phyloP scores from a whole-genome alignment of 164 flowering plant species.

The Magnolia sinica region DNA sequence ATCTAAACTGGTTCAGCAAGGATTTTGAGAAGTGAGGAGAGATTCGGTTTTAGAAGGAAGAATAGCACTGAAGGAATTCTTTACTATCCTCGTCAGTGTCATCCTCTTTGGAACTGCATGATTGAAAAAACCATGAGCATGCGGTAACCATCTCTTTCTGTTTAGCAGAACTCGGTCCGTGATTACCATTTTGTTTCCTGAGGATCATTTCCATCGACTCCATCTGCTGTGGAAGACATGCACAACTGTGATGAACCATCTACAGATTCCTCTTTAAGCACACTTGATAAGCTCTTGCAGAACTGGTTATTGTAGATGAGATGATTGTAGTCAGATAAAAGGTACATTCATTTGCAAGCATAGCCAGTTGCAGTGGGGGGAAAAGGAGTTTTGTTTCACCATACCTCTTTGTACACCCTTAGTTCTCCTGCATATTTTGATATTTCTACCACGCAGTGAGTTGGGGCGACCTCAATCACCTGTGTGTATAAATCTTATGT shows the following conservation, averaged over 20 bases:
- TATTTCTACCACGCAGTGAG: conserved; percentile 65
- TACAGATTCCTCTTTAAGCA: conserved; percentile 37
- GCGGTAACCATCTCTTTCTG: conserved; percentile 4
- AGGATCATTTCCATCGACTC: conserved; percentile 5
- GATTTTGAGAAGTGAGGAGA: not conserved
- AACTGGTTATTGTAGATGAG: conserved; percentile 39
- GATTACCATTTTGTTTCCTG: conserved; percentile 25
- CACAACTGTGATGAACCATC: conserved; percentile 4
- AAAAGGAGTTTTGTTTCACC: not conserved
- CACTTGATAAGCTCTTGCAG: conserved; percentile 58
- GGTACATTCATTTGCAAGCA: not conserved
- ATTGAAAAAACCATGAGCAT: conserved; percentile 16
- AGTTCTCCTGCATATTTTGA: conserved; percentile 65
- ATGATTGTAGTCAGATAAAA: not conserved
- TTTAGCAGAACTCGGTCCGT: conserved; percentile 1
- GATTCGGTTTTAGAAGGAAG: conserved; percentile 24
- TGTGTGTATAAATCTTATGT: conserved; percentile 13
- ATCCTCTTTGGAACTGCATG: conserved; percentile 32
- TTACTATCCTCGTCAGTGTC: conserved; percentile 9
- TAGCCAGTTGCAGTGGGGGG: not conserved
- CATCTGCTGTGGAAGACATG: conserved; percentile 8
- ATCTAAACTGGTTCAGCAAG: not conserved
- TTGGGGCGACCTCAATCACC: conserved; percentile 77
- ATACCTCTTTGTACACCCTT: conserved; percentile 50
- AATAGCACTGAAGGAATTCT: conserved; percentile 22